Conservation (phyloP, 169 alveolate genomes). For the Cryptosporidium canis region DNA sequence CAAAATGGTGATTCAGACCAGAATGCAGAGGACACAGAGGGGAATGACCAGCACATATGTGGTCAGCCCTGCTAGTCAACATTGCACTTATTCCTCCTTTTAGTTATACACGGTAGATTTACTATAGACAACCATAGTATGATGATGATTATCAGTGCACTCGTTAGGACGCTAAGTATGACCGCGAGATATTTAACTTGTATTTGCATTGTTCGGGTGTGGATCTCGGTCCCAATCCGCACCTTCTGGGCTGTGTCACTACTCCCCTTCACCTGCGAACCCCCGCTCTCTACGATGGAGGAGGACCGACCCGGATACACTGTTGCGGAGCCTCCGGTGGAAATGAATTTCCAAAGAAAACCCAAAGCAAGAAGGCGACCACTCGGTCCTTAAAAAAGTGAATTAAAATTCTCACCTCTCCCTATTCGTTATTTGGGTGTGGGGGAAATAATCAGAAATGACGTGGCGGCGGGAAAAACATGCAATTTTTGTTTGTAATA, state of each 20-base stretch:
- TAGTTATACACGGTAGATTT: constrained; percentile 45
- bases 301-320: too few relatives aligned
- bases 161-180: not conserved
- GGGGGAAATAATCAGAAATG: not conserved
- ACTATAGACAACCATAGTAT: constrained; percentile 28
- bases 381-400: not conserved
- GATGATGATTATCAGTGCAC: not conserved
- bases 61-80: not conserved
- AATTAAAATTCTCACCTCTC: not conserved
- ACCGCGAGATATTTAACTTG: constrained; percentile 2
- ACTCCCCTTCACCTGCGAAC: too few relatives aligned
- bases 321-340: too few relatives aligned
- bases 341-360: too few relatives aligned
- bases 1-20: not conserved
- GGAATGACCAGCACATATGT: not conserved
- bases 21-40: not conserved
- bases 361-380: too few relatives aligned
- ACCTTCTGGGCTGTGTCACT: too few relatives aligned
- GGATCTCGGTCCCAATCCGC: too few relatives aligned
- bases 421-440: not conserved
- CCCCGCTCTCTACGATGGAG: too few relatives aligned
- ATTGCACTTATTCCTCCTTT: not conserved
- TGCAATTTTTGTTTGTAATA: not conserved
- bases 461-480: constrained; percentile 3
- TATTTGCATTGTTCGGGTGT: too few relatives aligned